These are phyloP conservation scores for Acacia melanoxylon DNA, from an alignment of 306 rosid species.

Conservation along the genomic window DNA sequence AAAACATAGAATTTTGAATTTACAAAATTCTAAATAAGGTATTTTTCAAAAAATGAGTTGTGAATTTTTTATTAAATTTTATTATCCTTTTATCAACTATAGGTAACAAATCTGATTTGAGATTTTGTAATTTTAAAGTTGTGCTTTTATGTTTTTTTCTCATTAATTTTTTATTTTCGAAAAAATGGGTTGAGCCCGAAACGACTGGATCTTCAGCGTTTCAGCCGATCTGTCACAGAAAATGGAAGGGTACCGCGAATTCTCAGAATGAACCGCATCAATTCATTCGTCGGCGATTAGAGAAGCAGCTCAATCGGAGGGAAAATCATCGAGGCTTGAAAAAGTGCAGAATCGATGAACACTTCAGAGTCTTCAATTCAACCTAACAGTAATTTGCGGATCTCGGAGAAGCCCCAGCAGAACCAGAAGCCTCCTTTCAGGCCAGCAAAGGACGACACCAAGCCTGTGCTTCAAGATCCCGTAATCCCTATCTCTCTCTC, in stretches of 20 bases:
- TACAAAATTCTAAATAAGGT: no score
- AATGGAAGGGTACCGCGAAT: neutral
- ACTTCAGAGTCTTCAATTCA: slow-evolving; percentile 41
- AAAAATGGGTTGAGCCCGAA: neutral
- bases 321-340: neutral
- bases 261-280: neutral
- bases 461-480: slow-evolving; percentile 89
- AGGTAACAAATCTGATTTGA: no score
- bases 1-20: no score
- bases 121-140: no score
- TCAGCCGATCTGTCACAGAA: neutral
- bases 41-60: no score
- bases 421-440: slow-evolving; percentile 63
- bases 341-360: slow-evolving; percentile 38
- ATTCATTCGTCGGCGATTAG: neutral
- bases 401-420: slow-evolving; percentile 22
- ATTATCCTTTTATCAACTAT: no score
- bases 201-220: neutral
- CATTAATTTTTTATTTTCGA: no score
- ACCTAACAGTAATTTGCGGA: slow-evolving; percentile 23
- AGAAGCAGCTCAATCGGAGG: neutral
- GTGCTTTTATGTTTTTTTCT: no score
- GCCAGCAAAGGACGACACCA: slow-evolving; percentile 87
- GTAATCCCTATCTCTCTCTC: slow-evolving; percentile 37
- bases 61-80: no score